Conservation (phyloP, 768 basidiomycete species). For the Hirschioporus abietinus region DNA sequence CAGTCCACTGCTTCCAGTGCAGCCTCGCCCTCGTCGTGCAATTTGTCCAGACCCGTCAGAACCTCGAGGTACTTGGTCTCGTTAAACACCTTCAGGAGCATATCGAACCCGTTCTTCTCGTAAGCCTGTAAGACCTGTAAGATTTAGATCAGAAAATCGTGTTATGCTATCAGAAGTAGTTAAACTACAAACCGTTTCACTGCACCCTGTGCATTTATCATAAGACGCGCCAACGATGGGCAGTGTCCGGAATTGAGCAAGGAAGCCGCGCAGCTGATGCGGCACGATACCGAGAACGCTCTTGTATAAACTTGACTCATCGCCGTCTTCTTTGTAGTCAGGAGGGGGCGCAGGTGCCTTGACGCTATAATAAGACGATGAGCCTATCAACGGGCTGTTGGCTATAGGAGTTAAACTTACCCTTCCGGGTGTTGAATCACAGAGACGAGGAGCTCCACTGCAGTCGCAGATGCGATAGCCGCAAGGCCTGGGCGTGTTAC, state of each 20-base stretch:
- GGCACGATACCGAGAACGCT: conserved; percentile 84
- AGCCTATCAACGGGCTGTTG: not conserved
- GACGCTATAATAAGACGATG: conserved; percentile 31
- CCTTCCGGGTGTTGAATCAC: conserved; percentile 86
- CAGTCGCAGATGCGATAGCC: conserved; percentile 85
- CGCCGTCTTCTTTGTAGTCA: conserved; percentile 23
- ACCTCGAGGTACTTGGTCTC: conserved; percentile 69
- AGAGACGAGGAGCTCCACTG: conserved; percentile 88
- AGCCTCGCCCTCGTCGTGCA: conserved; percentile 71
- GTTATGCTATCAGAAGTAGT: not conserved
- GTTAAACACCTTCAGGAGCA: conserved; percentile 79
- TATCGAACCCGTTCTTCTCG: conserved; percentile 68
- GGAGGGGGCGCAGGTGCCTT: conserved; percentile 70
- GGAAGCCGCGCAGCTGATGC: conserved; percentile 89
- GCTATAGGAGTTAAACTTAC: conserved; percentile 33
- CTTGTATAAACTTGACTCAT: conserved; percentile 25
- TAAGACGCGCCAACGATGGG: conserved; percentile 85
- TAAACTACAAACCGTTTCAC: conserved; percentile 53
- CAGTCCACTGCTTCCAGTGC: conserved; percentile 69
- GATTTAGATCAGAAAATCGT: conserved; percentile 1
- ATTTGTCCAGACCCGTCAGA: conserved; percentile 72
- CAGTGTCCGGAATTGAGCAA: conserved; percentile 81
- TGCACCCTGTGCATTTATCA: conserved; percentile 86
- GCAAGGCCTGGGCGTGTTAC: conserved; percentile 95
- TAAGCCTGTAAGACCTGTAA: conserved; percentile 77